Evolutionary conservation across 106 monocot genomes (phyloP), one percentile per base, ranked within the genome.

Genomic region (Vanilla planifolia): DNA sequence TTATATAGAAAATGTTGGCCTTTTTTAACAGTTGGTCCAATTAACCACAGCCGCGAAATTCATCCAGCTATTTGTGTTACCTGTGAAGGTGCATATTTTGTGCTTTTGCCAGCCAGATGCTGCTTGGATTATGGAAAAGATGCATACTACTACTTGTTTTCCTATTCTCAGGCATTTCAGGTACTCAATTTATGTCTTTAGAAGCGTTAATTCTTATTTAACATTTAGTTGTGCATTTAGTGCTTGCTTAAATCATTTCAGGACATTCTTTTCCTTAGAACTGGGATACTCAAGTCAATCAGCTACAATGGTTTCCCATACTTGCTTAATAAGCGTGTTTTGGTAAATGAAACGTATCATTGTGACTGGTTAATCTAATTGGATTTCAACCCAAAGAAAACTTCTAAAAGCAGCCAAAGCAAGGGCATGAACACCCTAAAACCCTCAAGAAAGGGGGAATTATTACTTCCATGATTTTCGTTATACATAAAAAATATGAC

Each of bases 61-160:
- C 3, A 10, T 16, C 15, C 45, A 13, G 37, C 37, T 45, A 3
- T 45, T 16, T 13, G 8, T n/a, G 3, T 25, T 29, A 2, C 28
- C 28, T 52, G 14, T 0, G 28, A 1, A 25, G 1, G 27, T 30
- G 14, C 26, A 24, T 27, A 28, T 29, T 24, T 53, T 53, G 30
- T 21, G 2, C 15, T 21, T 30, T 30, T 30, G 29, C 57, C 20
- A 61, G 25, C 41, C 42, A 41, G 20, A 14, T 25, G 60, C n/a
- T 27, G 19, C 20, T 8, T 16, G 25, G 14, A 61, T 22, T 43
- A 61, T 61, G 60, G 60, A 43, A 61, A 43, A 43, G 40, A 61
- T 37, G 42, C 34, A 43, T 61, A 42, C 25, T 61, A 8, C 42
- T 61, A 35, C 42, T 61, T 35, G 35, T 57, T 17, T 57, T 57